Base-by-base conservation (phyloP, 805 yeast species). In the Candida silvatica region DNA sequence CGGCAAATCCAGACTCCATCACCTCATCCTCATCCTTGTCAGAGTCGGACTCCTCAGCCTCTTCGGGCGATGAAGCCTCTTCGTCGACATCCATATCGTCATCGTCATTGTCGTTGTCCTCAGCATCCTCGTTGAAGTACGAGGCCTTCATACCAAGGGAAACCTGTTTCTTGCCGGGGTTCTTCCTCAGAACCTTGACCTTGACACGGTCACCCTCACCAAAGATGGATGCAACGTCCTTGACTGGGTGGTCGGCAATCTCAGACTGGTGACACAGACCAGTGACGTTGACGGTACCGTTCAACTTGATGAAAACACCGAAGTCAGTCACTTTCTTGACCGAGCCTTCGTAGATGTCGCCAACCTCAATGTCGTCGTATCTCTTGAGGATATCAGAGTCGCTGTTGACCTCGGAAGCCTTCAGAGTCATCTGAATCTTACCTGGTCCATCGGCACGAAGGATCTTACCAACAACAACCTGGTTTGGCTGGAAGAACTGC, bases 81-180 rank as follows among this genome's bases (percentile, higher is more conserved):
- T 32, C 44, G 20, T 55, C 59, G n/a, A 46, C 62, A 18, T 56
- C 64, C 9, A 44, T 47, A 15, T 16, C 31, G 4, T n/a, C 27
- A 5, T 33, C 26, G 9, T 6, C 8, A 4, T 25, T 17, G 22
- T 26, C 29, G 11, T 36, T 38, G 20, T 46, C 51, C 18, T 53
- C 59, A n/a, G 40, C 48, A 24, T 51, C 62, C 12, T 46, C 57
- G 6, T 44, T 37, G 56, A 90, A 92, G 59, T 80, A 86, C 3
- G 95, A 83, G 3, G 97, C 97, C 64, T 87, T 90, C 88, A 90
- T 79, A 43, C 97, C 96, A 41, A 90, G 69, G 1, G 95, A 78
- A 16, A 90, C 52, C 52, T 82, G 88, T 41, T 78, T 79, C 66
- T 81, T 86, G 8, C 65, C 74, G 2, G 46, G 37, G 48, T 82